Base-by-base conservation (phyloP, 176 grass and related monocot genomes). In the Eremochloa ophiuroides region DNA sequence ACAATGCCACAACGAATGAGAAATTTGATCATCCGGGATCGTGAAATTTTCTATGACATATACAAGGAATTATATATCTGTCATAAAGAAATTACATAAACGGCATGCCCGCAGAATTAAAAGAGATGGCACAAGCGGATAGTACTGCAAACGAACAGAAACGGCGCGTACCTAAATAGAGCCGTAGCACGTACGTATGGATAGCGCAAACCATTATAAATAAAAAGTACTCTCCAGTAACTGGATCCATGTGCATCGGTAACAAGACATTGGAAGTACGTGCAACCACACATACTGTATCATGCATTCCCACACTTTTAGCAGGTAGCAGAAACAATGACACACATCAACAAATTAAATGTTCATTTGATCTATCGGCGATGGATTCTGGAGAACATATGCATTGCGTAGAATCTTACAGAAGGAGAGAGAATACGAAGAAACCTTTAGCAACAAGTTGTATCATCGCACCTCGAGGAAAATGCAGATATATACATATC, bases 401-500 rank as follows among this genome's bases (percentile, higher is more conserved):
- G 28, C 44, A 65, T 51, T 60, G 15, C 53, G 40, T 39, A 61
- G 41, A 65, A 26, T 14, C 16, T 30, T 31, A 43, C 69, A 72
- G 29, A 18, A 72, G 41, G 23, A 28, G 67, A 18, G 16, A 63
- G 31, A 26, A 67, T 60, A 18, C 8, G 6, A 42, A 14, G 59
- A 64, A 46, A 62, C 50, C 17, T 40, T 61, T 48, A n/a, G 40
- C 11, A 47, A 47, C 69, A 74, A 20, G 22, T 26, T 29, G 40
- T 27, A 26, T 37, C 16, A 22, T 64, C 1, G n/a, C 48, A 34
- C 37, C 59, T 62, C 41, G 18, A 66, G 63, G 15, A 42, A 80
- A 66, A 66, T 58, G 79, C 64, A 65, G 82, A 58, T 56, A 71
- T 39, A 71, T 39, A 76, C 33, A 71, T 78, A 15, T 7, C 10